Base-by-base conservation (phyloP, 495 filamentous ascomycete genomes). In the Talaromyces ruber region DNA sequence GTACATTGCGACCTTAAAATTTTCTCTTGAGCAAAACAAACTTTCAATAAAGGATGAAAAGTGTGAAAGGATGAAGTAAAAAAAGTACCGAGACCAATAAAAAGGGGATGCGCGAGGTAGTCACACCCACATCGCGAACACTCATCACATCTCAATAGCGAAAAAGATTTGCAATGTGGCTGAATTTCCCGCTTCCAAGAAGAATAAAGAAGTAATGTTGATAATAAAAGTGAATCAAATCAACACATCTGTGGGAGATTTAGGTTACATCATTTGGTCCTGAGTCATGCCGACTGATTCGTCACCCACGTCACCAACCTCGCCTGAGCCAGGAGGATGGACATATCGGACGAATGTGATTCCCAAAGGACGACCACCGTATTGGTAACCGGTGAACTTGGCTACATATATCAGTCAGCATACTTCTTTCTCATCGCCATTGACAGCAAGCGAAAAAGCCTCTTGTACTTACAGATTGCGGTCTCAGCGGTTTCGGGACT, bases 331-430 rank as follows among this genome's bases (percentile, higher is more conserved):
- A 61, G 78, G 76, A 1, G 81, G 79, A 65, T 84, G 91, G 68
- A 87, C 74, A 74, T 98, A 98, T 71, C 93, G 93, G 76, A 96
- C 92, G 73, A 88, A 98, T 66, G 84, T 90, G 62, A 98, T 83
- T 29, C 92, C 91, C 58, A 98, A 86, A 63, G 95, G 94, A 64
- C 94, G 90, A 47, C 93, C 94, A 64, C 94, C 94, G 70, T 98
- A 98, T 70, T 96, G 90, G 69, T 98, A 98, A 58, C 92, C 92
- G 65, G 92, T 91, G 79, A 98, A 98, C 70, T 98, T 98, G 68
- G 90, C 86, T 88, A 43, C 34, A 58, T 47, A 28, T 25, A 29
- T 74, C 66, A 70, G 64, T 43, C 58, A 57, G 21, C 11, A 26
- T 16, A 57, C 9, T 21, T 52, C 18, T 22, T 52, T 9, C 24